These are phyloP conservation scores for Avena atlantica DNA, from an alignment of 176 grass and related monocot species.

Conservation along the genomic window DNA sequence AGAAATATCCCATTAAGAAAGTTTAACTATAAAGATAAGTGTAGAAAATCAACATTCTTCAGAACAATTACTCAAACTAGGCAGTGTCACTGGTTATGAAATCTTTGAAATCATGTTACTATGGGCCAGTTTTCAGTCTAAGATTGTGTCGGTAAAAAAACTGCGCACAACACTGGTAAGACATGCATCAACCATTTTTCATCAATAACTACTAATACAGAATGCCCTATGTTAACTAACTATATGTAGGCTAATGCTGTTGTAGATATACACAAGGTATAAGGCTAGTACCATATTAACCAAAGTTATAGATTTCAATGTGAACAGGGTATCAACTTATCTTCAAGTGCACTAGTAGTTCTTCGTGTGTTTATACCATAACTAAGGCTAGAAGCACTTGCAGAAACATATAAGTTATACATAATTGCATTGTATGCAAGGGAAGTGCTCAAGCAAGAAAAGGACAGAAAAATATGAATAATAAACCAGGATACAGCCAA, in stretches of 20 bases:
- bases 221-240: constrained; percentile 20
- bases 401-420: constrained; percentile 1
- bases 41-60: constrained; percentile 21
- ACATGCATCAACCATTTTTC: constrained; percentile 25
- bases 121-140: background rate
- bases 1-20: background rate
- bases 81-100: background rate
- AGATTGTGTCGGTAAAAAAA: constrained; percentile 5
- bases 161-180: constrained; percentile 5
- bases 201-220: constrained; percentile 15
- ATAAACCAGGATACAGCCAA: constrained; percentile 18
- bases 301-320: background rate
- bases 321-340: constrained; percentile 3
- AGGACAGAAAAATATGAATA: background rate
- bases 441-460: background rate
- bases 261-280: background rate
- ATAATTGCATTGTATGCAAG: constrained; percentile 39
- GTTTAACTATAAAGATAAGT: background rate
- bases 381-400: constrained; percentile 20
- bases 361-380: background rate
- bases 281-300: background rate
- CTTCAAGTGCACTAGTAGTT: background rate
- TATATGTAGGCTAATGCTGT: constrained; percentile 1
- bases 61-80: background rate
- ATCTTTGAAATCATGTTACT: constrained; percentile 5